Evolutionary conservation across 148 eudicot species (phyloP).

Genomic region (Rhododendron griersonianum): DNA sequence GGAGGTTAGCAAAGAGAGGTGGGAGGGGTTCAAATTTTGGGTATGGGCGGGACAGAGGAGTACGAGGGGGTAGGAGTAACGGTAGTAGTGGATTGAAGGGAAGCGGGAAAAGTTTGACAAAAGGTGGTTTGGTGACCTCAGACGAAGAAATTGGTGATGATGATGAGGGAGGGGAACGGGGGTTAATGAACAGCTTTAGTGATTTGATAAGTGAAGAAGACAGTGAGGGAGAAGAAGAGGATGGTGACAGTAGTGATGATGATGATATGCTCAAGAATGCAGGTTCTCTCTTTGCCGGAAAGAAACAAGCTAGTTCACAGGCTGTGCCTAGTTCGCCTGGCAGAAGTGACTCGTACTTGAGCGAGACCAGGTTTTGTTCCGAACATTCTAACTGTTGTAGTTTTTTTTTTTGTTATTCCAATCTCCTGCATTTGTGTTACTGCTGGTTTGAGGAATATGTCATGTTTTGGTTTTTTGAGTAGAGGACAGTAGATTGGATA

Average conservation of each 20-base stretch:
- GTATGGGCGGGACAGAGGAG: not conserved
- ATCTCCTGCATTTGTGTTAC: not conserved
- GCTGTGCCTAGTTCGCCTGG: conserved; percentile 28
- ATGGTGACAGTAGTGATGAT: conserved; percentile 21
- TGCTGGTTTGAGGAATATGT: not conserved
- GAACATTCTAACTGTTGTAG: not conserved
- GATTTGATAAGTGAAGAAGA: conserved; percentile 59
- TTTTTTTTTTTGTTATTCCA: not conserved
- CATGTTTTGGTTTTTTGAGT: not conserved
- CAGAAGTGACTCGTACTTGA: conserved; percentile 55
- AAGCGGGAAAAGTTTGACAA: conserved; percentile 16
- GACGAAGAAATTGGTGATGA: conserved; percentile 19
- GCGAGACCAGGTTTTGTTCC: conserved; percentile 61
- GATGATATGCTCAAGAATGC: conserved; percentile 29
- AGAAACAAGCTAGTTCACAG: conserved; percentile 16
- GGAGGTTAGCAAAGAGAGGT: conserved; percentile 26
- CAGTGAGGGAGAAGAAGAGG: conserved; percentile 26
- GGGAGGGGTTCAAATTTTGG: conserved; percentile 1
- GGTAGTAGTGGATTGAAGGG: conserved; percentile 16
- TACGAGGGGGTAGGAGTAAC: conserved; percentile 2
- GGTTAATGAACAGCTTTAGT: conserved; percentile 33
- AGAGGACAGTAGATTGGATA: not conserved
- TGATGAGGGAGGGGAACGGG: conserved; percentile 27
- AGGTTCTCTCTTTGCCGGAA: conserved; percentile 25
- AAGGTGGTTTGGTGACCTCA: conserved; percentile 15